phyloP scores from a whole-genome alignment of 345 rosid genomes.

The Salix purpurea region DNA sequence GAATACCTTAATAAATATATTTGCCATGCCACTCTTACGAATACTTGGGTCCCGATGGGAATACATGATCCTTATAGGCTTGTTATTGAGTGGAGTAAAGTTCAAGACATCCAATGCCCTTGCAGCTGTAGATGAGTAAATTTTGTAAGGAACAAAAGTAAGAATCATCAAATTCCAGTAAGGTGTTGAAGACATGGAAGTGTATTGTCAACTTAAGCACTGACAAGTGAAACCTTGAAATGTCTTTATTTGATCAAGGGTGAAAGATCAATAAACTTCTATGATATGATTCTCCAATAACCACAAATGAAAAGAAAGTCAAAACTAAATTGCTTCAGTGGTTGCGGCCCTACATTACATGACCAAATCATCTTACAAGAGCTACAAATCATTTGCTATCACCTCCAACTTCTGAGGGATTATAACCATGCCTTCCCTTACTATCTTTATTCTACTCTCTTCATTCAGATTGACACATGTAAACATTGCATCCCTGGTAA shows the following conservation, averaged over 20 bases:
- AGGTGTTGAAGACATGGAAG: not conserved
- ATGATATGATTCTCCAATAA: not conserved
- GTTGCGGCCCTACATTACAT: not conserved
- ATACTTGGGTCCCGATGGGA: slow-evolving; percentile 28
- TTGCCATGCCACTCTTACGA: slow-evolving; percentile 29
- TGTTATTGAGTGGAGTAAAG: slow-evolving; percentile 23
- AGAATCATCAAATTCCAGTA: not conserved
- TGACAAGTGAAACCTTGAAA: not conserved
- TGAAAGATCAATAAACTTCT: not conserved
- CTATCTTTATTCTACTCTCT: not conserved
- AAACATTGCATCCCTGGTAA: not conserved
- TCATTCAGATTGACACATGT: not conserved
- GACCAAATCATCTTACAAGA: not conserved
- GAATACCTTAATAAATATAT: slow-evolving; percentile 26
- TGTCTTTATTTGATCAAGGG: not conserved
- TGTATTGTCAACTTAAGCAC: not conserved
- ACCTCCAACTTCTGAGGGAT: not conserved
- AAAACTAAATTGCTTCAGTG: not conserved
- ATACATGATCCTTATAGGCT: slow-evolving; percentile 25
- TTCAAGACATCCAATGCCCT: slow-evolving; percentile 28
- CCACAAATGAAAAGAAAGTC: not conserved
- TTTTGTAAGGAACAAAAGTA: not conserved
- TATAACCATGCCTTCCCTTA: not conserved
- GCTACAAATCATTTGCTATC: not conserved
- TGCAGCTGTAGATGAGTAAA: slow-evolving; percentile 14